A percentile compares a stretch with the other conserved stretches of the same genome.
Evolutionary conservation across 495 filamentous ascomycete genomes (phyloP).

Genomic region (Penicillium soppii): DNA sequence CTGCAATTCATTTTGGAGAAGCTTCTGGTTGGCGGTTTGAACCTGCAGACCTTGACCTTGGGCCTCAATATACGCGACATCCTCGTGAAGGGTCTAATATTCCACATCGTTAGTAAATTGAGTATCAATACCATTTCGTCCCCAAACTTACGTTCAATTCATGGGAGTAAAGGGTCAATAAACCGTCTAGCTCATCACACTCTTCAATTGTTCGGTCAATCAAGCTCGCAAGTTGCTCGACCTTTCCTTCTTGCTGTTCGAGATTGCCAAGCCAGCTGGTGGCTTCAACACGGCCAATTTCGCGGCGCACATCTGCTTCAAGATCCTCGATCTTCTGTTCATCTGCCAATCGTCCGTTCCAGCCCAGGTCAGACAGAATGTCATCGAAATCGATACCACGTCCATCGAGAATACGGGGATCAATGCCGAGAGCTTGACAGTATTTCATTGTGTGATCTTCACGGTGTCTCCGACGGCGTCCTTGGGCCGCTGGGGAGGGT

Average conservation of each 20-base stretch:
- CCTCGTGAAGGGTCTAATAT: slow-evolving; percentile 88
- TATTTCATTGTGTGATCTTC: slow-evolving; percentile 77
- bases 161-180: slow-evolving; percentile 89
- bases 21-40: slow-evolving; percentile 94
- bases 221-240: slow-evolving; percentile 75
- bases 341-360: slow-evolving; percentile 73
- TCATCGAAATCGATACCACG: slow-evolving; percentile 72
- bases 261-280: slow-evolving; percentile 88
- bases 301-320: slow-evolving; percentile 78
- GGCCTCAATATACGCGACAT: slow-evolving; percentile 95
- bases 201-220: slow-evolving; percentile 88
- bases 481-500: slow-evolving; percentile 41
- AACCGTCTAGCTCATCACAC: slow-evolving; percentile 91
- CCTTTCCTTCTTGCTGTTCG: slow-evolving; percentile 85
- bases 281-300: slow-evolving; percentile 85
- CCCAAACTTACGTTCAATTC: slow-evolving; percentile 76
- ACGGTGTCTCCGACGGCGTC: slow-evolving; percentile 59
- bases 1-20: slow-evolving; percentile 84
- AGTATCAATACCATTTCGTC: background rate
- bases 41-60: slow-evolving; percentile 96
- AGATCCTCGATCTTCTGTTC: slow-evolving; percentile 77
- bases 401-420: slow-evolving; percentile 65
- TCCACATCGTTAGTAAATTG: background rate
- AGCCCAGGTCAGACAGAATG: slow-evolving; percentile 83
- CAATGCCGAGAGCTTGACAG: slow-evolving; percentile 72